phyloP scores from a whole-genome alignment of 148 eudicot genomes.

The Pharnaceum exiguum region DNA sequence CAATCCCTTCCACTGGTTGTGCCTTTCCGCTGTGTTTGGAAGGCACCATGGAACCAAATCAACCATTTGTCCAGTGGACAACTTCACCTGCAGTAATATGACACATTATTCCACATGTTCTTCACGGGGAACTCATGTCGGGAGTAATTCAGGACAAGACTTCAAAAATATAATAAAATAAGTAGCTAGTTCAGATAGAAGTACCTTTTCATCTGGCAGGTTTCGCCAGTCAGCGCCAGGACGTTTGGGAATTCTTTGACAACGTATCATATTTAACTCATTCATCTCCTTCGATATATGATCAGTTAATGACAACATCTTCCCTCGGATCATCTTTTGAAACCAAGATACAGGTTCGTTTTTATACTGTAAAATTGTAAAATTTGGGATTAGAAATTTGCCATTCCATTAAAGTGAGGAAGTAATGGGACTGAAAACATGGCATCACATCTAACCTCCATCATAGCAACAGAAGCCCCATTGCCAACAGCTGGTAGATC shows the following conservation, averaged over 20 bases:
- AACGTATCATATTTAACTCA: slow-evolving; percentile 83
- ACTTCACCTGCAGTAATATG: slow-evolving; percentile 65
- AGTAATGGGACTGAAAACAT: not conserved
- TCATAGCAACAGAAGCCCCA: slow-evolving; percentile 58
- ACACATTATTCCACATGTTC: too few relatives aligned
- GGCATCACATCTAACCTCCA: slow-evolving; percentile 54
- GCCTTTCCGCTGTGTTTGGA: slow-evolving; percentile 96
- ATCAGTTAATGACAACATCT: slow-evolving; percentile 48
- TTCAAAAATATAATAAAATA: too few relatives aligned
- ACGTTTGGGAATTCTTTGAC: slow-evolving; percentile 78
- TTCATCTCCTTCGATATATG: slow-evolving; percentile 92
- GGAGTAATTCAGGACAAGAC: too few relatives aligned
- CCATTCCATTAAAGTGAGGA: not conserved
- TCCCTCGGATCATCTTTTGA: slow-evolving; percentile 80
- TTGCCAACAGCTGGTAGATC: slow-evolving; percentile 86
- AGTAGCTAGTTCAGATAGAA: not conserved
- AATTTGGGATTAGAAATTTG: not conserved
- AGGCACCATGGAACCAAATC: slow-evolving; percentile 97
- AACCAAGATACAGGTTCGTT: slow-evolving; percentile 80
- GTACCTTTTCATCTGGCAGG: slow-evolving; percentile 96
- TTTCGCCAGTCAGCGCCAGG: slow-evolving; percentile 97
- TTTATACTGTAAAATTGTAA: slow-evolving; percentile 50
- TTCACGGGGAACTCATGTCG: too few relatives aligned
- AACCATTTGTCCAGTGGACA: slow-evolving; percentile 82
- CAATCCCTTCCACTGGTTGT: slow-evolving; percentile 96